Percentiles rank a stretch among this genome's conserved stretches.
phyloP scores from a whole-genome alignment of 192 early-diverging fungal species.

The Coemansia sp. region DNA sequence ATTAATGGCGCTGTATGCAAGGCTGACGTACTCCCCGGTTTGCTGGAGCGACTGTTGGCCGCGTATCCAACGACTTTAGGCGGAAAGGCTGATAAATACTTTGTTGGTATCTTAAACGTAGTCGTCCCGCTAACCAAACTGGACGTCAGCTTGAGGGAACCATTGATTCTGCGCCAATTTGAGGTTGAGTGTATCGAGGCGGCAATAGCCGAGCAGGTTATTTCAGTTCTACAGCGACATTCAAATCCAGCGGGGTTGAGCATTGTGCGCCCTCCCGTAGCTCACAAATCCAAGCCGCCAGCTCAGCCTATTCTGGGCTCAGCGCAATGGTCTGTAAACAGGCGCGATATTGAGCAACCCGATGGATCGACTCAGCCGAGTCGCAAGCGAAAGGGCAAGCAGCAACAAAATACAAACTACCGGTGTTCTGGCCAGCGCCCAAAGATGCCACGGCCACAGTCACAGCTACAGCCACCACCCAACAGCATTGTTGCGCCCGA shows the following conservation, averaged over 20 bases:
- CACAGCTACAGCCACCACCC: not conserved
- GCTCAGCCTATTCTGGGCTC: not conserved
- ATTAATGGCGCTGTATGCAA: conserved; percentile 25
- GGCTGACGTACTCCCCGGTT: conserved; percentile 16
- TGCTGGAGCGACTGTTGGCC: conserved; percentile 2
- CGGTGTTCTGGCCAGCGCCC: not conserved
- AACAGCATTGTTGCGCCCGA: not conserved
- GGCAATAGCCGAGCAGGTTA: conserved; percentile 9
- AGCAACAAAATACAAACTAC: not conserved
- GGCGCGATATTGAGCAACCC: not conserved
- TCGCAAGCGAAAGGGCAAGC: conserved; percentile 7
- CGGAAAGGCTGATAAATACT: not conserved
- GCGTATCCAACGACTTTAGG: not conserved
- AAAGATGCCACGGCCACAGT: not conserved
- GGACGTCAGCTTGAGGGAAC: conserved; percentile 22
- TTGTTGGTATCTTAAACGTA: conserved; percentile 30
- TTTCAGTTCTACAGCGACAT: not conserved
- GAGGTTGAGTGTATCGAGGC: conserved; percentile 20
- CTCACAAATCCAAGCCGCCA: not conserved
- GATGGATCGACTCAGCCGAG: not conserved
- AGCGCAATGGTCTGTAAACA: not conserved
- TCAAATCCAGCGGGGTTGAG: not conserved
- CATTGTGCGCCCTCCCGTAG: not conserved
- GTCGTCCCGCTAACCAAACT: conserved; percentile 18
- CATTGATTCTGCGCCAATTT: conserved; percentile 17